These are phyloP conservation scores for Nannochloropsis gaditana DNA, from an alignment of 108 stramenopile genomes.

Conservation along the genomic window DNA sequence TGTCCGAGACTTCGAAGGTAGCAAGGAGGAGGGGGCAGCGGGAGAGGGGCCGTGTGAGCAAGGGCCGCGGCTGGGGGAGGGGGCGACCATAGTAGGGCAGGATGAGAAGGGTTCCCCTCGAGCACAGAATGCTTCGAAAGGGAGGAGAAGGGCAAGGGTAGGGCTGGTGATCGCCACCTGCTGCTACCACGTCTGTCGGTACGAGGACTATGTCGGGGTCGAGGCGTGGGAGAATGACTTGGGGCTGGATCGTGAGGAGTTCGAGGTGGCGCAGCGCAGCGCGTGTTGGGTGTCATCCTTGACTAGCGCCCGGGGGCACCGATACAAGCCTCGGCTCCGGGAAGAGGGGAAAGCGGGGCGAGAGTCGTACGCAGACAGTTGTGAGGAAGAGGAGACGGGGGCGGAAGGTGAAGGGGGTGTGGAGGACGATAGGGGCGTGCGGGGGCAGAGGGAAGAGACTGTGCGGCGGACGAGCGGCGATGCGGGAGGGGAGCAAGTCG, in stretches of 20 bases:
- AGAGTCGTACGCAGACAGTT: not conserved
- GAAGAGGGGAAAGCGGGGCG: not conserved
- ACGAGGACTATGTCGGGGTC: not conserved
- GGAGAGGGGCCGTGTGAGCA: not conserved
- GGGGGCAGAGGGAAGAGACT: not conserved
- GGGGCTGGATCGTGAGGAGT: not conserved
- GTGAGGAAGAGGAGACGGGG: not conserved
- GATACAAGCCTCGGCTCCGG: not conserved
- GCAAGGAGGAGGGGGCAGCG: constrained; percentile 19
- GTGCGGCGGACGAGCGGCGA: not conserved
- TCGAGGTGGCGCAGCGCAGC: not conserved
- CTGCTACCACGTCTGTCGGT: not conserved
- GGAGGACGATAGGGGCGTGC: not conserved
- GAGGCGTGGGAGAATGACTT: constrained; percentile 5
- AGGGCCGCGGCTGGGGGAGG: not conserved
- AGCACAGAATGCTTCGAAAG: not conserved
- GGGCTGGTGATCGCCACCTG: constrained; percentile 21
- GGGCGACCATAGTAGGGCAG: not conserved
- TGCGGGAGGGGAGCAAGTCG: not conserved
- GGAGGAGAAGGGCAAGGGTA: too few species aligned
- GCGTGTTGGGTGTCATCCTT: not conserved
- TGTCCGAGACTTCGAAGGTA: constrained; percentile 1
- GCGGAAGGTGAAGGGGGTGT: not conserved
- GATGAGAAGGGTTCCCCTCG: not conserved
- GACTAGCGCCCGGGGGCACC: not conserved